Evolutionary conservation across 73 alveolate species (phyloP), one percentile per base, ranked within the genome.

Genomic region (Stentor roeselii): DNA sequence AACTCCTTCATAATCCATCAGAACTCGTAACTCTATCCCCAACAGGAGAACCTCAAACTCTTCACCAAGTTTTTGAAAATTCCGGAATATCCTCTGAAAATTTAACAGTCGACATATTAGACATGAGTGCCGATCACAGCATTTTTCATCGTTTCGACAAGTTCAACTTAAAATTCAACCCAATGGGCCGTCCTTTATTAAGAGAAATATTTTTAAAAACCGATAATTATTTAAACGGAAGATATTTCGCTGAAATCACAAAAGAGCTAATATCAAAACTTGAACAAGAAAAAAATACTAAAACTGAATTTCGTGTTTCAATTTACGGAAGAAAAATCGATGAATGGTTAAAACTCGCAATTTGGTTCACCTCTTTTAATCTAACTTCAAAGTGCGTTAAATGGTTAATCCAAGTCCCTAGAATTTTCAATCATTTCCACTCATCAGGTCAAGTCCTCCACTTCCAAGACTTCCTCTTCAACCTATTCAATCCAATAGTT

Each of bases 331-430:
- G 91, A 78, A 82, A 67, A 60, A 30, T 77, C 82, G 89, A 36
- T 50, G 96, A 92, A 60, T 92, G 96, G 96, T 86, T 86, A 74
- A 89, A 82, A 39, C 60, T 92, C 40, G 88, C 91, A 74, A 78
- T 89, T 39, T 92, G 96, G 96, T 84, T 92, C 11, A 85, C 84
- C 15, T 60, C 86, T 60, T 84, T 84, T 36, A 60, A 82, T 32
- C 82, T 67, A 67, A 85, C 88, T 39, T 87, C 93, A 27, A 35
- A 76, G 27, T 80, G 86, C 84, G 87, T 86, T 74, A 86, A 92
- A 50, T 92, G 96, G 96, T 83, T 92, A 90, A 87, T 92, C 31
- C 84, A 92, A 84, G 89, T 92, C 35, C 96, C 96, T 2, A 83
- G 96, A 84, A 80, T 92, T 42, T 92, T 86, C 75, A 75, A 87